Conservation (phyloP, 164 flowering plant genomes). For the Aristolochia californica region DNA sequence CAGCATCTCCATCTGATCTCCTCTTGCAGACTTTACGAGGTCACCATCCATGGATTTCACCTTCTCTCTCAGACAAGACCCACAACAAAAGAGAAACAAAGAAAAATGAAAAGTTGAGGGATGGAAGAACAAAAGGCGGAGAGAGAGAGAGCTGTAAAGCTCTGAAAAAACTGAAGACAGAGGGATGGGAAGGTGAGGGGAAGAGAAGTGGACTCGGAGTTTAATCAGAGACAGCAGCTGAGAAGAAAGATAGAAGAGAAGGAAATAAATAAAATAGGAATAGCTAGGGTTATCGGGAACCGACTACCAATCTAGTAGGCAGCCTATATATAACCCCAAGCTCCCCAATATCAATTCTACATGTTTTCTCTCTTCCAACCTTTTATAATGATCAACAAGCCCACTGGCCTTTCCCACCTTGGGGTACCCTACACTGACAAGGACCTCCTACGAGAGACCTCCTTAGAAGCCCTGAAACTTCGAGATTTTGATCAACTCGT, state of each 20-base stretch:
- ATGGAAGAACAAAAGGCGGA: constrained; percentile 1
- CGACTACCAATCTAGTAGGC: constrained; percentile 22
- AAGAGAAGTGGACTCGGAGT: constrained; percentile 4
- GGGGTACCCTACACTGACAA: neutral
- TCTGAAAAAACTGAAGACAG: constrained; percentile 13
- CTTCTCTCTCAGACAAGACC: neutral
- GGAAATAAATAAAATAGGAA: constrained; percentile 16
- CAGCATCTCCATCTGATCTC: constrained; percentile 33
- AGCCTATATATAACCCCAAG: constrained; percentile 23
- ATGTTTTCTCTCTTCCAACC: neutral
- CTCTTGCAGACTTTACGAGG: constrained; percentile 23
- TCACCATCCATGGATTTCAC: constrained; percentile 29
- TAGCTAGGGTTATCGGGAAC: constrained; percentile 27
- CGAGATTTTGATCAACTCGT: neutral
- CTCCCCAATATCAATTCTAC: constrained; percentile 14
- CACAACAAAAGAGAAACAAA: too few species aligned
- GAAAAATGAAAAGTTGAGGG: constrained; percentile 1
- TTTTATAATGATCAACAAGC: neutral
- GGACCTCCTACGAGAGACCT: neutral
- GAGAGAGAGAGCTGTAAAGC: constrained; percentile 12
- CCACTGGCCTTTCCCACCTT: neutral
- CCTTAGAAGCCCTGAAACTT: neutral
- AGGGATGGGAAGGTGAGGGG: constrained; percentile 13
- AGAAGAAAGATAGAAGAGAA: neutral
- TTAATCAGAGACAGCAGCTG: constrained; percentile 6